Evolutionary conservation across 2,329 filamentous ascomycete species (phyloP), one percentile per base, ranked within the genome.

Genomic region (Daldinia sp.): DNA sequence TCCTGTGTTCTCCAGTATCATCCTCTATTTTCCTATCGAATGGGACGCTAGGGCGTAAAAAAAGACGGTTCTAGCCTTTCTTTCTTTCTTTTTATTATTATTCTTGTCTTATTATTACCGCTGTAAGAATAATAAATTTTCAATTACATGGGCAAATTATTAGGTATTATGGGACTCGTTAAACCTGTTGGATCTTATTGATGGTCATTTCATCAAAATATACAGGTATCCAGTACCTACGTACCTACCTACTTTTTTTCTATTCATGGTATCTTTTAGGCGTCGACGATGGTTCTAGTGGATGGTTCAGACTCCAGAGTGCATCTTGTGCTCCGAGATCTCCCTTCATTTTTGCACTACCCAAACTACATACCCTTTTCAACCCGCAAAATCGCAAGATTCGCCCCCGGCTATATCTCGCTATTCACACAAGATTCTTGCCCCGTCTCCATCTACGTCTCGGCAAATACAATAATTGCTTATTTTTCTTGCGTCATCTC

Each of bases 391-490:
- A 2, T 15, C 3, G 11, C 17, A 19, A 30, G 27, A 58, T 55
- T 56, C 45, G 27, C 60, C 60, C 55, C 41, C 62, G 58, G 62
- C 48, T 64, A 61, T 64, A 61, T 60, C 50, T 49, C 37, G 29
- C 49, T 51, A 27, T 13, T 29, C 48, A 51, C 48, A 51, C 32
- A n/a, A 37, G 48, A 15, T 51, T 19, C 30, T 1, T 35, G 15
- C 19, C 17, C 48, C 30, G 19, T 51, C 35, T 23, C 30, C 30
- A 48, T 45, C 43, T 58, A 47, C 58, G 39, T 58, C 30, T 64
- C 60, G 60, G 60, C 49, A 63, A 45, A 57, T 56, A 51, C 21
- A 58, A 32, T 63, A 57, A 58, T 64, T 49, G 43, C 50, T 62
- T 39, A 55, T 47, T 17, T 19, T 27, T 59, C 50, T 63, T 29